A percentile compares a stretch with the other conserved stretches of the same genome.
Evolutionary conservation across 345 rosid species (phyloP).

Genomic region (Gossypium herbaceum): DNA sequence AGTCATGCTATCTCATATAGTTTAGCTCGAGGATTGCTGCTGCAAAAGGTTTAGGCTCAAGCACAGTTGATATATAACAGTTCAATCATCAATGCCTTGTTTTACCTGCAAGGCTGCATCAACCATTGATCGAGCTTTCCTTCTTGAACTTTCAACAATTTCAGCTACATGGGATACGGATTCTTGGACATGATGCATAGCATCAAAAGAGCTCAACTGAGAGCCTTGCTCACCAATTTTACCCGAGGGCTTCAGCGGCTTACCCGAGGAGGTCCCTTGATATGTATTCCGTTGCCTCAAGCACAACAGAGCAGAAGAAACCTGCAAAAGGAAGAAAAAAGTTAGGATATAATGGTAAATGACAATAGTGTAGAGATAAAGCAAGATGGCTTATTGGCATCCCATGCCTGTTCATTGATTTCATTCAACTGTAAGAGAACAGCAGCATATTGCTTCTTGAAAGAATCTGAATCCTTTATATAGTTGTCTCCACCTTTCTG

Average conservation of each 20-base stretch:
- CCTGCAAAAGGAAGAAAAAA: conserved; percentile 34
- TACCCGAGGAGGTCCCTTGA: conserved; percentile 39
- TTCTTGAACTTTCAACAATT: conserved; percentile 64
- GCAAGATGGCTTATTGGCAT: conserved; percentile 13
- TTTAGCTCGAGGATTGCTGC: neutral
- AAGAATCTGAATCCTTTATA: conserved; percentile 58
- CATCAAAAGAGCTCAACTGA: conserved; percentile 34
- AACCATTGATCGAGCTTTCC: conserved; percentile 64
- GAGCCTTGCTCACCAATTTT: conserved; percentile 40
- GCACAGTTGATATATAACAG: neutral
- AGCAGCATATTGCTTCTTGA: conserved; percentile 80
- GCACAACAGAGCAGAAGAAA: conserved; percentile 62
- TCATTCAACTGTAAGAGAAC: conserved; percentile 63
- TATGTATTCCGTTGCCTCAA: conserved; percentile 80
- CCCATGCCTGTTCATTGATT: conserved; percentile 69
- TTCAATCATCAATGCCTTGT: neutral
- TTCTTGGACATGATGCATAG: conserved; percentile 44
- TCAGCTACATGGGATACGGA: conserved; percentile 61
- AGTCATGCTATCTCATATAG: neutral
- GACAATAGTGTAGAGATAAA: conserved; percentile 17
- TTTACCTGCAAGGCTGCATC: conserved; percentile 62
- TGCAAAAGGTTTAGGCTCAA: neutral
- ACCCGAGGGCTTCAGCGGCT: conserved; percentile 27
- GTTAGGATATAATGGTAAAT: neutral
- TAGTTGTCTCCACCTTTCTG: conserved; percentile 51